Evolutionary conservation across 2,329 filamentous ascomycete genomes (phyloP).

Genomic region (Colletotrichum tamarilloi): DNA sequence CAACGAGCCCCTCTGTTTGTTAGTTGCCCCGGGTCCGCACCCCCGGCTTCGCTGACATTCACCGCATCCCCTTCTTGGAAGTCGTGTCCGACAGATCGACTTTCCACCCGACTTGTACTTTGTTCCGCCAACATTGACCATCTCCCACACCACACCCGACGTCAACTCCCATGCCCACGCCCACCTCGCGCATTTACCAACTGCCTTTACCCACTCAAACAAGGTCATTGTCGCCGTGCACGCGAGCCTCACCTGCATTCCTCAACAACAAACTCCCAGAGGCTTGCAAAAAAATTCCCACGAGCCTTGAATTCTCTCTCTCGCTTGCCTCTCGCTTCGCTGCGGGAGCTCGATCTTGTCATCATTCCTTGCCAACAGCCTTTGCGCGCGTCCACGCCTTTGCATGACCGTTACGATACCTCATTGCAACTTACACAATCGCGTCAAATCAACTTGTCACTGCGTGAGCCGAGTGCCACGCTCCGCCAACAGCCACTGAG

Average conservation of each 20-base stretch:
- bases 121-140: conserved; percentile 20
- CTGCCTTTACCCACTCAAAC: conserved; percentile 27
- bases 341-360: conserved; percentile 12
- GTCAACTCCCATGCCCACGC: conserved; percentile 20
- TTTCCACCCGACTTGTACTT: conserved; percentile 8
- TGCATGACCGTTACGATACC: conserved; percentile 13
- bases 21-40: conserved; percentile 34
- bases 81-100: conserved; percentile 25
- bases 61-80: conserved; percentile 36
- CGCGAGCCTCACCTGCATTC: conserved; percentile 25
- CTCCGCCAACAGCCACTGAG: conserved; percentile 19
- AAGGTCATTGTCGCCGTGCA: conserved; percentile 37
- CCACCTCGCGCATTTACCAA: conserved; percentile 4
- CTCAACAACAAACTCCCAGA: conserved; percentile 13
- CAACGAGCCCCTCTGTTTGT: conserved; percentile 39
- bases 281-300: not conserved
- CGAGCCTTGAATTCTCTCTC: not conserved
- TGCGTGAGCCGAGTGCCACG: conserved; percentile 24
- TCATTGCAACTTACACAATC: conserved; percentile 21
- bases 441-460: conserved; percentile 17
- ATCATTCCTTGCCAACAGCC: conserved; percentile 1
- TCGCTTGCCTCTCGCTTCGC: conserved; percentile 19
- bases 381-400: not conserved
- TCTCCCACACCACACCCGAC: conserved; percentile 2
- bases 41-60: conserved; percentile 34